A percentile compares a stretch with the other conserved stretches of the same genome.
phyloP scores from a whole-genome alignment of 139 green algal species.

The Chlorella ohadii region DNA sequence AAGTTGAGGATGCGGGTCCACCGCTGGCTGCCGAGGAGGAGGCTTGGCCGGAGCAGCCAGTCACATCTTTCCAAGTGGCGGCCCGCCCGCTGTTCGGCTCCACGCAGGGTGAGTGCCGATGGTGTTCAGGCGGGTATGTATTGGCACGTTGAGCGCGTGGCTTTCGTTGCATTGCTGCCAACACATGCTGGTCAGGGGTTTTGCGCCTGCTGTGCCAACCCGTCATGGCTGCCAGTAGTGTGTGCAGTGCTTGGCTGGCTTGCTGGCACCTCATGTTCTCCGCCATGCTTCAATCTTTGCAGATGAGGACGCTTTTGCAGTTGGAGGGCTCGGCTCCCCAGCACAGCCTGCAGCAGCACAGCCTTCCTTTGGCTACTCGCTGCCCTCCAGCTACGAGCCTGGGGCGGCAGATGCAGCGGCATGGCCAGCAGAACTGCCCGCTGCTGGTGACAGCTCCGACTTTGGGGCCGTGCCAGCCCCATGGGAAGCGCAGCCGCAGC shows the following conservation, averaged over 20 bases:
- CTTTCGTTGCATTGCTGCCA: too few species aligned
- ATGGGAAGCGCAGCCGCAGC: background rate
- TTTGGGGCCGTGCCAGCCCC: background rate
- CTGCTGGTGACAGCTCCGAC: background rate
- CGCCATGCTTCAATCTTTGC: background rate
- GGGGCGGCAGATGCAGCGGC: background rate
- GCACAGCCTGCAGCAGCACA: background rate
- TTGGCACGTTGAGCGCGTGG: too few species aligned
- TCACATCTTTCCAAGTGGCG: conserved; percentile 6
- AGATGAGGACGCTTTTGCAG: background rate
- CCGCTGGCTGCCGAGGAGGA: background rate
- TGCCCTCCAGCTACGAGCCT: background rate
- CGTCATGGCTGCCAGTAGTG: too few species aligned
- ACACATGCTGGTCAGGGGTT: too few species aligned
- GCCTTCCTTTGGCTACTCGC: background rate
- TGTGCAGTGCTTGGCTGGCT: too few species aligned
- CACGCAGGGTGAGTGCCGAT: background rate
- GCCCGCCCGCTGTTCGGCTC: background rate
- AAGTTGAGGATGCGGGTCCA: background rate
- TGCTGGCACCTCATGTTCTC: too few species aligned
- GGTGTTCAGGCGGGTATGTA: too few species aligned
- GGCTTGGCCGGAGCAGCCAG: background rate
- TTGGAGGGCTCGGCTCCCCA: background rate
- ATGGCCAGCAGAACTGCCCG: background rate
- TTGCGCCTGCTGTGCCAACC: too few species aligned